phyloP scores from a whole-genome alignment of 371 early-diverging fungal species.

The Saksenaea oblongispora region DNA sequence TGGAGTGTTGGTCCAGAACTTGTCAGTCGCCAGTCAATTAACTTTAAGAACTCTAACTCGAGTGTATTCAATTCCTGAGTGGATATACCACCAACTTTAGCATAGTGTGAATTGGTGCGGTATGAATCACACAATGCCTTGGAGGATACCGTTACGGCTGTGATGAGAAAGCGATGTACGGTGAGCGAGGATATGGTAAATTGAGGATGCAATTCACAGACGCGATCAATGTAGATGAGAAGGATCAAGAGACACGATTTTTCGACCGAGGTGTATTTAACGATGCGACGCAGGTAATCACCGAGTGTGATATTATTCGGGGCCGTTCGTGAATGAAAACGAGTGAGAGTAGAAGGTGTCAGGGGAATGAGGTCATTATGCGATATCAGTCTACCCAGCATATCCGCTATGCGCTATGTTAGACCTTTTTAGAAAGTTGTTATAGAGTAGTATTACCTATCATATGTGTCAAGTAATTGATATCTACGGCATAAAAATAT shows the following conservation, averaged over 20 bases:
- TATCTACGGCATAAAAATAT: conserved; percentile 73
- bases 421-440: neutral
- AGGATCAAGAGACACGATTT: conserved; percentile 82
- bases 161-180: conserved; percentile 92
- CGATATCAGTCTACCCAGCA: conserved; percentile 71
- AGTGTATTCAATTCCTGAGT: conserved; percentile 92
- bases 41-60: conserved; percentile 86
- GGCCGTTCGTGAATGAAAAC: conserved; percentile 94
- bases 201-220: conserved; percentile 72
- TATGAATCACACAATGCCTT: conserved; percentile 89
- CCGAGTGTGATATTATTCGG: conserved; percentile 79
- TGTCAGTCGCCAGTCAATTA: conserved; percentile 90
- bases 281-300: conserved; percentile 83
- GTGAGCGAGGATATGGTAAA: conserved; percentile 94
- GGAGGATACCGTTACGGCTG: conserved; percentile 87
- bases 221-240: conserved; percentile 92
- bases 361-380: conserved; percentile 91
- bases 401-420: conserved; percentile 59
- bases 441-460: conserved; percentile 52
- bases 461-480: conserved; percentile 73
- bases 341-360: conserved; percentile 80
- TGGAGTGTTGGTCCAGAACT: conserved; percentile 76
- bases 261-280: conserved; percentile 91
- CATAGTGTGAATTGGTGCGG: conserved; percentile 87
- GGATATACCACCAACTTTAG: conserved; percentile 93